These are phyloP conservation scores for Ceratocystis colombiana DNA, from an alignment of 2,329 filamentous ascomycete species.

Conservation along the genomic window DNA sequence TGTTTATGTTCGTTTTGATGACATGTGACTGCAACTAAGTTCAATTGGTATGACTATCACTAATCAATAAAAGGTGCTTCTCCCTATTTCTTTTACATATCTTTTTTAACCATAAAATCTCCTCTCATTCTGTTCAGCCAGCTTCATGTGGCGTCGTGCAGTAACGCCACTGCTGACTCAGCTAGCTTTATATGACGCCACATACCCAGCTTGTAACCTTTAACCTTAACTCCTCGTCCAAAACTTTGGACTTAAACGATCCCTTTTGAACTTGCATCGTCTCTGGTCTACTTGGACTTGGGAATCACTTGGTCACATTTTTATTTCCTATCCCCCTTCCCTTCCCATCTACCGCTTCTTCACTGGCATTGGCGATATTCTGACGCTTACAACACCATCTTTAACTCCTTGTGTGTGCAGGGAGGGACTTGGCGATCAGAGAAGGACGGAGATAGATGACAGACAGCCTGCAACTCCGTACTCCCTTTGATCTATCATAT, in stretches of 20 bases:
- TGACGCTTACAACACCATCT: background rate
- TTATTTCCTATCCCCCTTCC: background rate
- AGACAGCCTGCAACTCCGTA: constrained; percentile 2
- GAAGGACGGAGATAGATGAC: background rate
- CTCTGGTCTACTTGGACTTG: background rate
- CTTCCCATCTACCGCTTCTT: background rate
- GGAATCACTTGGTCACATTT: background rate
- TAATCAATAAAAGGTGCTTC: too few relatives aligned
- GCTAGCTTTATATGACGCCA: background rate
- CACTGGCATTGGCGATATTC: background rate
- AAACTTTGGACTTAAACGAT: background rate
- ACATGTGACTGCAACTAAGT: background rate
- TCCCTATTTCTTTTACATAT: too few relatives aligned
- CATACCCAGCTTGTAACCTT: background rate
- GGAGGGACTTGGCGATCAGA: background rate
- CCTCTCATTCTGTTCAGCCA: too few relatives aligned
- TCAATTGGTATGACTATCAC: background rate
- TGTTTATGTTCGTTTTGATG: background rate
- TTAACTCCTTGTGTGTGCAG: background rate
- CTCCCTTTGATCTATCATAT: background rate
- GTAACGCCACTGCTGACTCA: constrained; percentile 5
- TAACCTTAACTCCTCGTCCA: too few relatives aligned
- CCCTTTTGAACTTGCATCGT: background rate
- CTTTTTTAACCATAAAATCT: too few relatives aligned
- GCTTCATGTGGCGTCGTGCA: background rate